These are phyloP conservation scores for Collybiopsis luxurians DNA, from an alignment of 768 basidiomycete genomes.

Conservation along the genomic window DNA sequence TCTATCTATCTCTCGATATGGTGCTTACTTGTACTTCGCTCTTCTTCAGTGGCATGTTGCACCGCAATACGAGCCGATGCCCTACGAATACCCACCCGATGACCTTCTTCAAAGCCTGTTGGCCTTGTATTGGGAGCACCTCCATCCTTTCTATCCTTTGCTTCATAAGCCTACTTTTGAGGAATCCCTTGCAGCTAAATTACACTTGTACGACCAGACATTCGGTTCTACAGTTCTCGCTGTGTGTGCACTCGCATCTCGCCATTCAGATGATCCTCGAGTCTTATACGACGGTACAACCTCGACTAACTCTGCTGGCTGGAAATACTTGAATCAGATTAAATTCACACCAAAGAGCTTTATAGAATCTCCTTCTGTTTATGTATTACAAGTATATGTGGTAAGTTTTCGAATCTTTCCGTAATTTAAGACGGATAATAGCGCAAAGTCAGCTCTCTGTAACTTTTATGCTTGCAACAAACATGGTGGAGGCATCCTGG, in stretches of 20 bases:
- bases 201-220: background rate
- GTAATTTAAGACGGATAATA: too few relatives aligned
- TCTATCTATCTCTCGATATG: background rate
- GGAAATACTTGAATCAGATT: slow-evolving; percentile 35
- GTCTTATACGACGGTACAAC: slow-evolving; percentile 20
- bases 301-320: slow-evolving; percentile 19
- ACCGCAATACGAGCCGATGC: background rate
- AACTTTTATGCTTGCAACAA: too few relatives aligned
- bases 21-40: background rate
- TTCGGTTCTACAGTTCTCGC: slow-evolving; percentile 46
- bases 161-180: slow-evolving; percentile 52
- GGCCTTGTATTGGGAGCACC: too few relatives aligned
- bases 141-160: too few relatives aligned
- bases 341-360: slow-evolving; percentile 31
- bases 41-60: background rate
- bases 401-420: too few relatives aligned
- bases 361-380: slow-evolving; percentile 27
- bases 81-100: slow-evolving; percentile 27
- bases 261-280: slow-evolving; percentile 43
- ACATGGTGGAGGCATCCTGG: too few relatives aligned
- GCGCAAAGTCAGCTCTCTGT: too few relatives aligned
- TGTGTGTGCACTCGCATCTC: slow-evolving; percentile 53
- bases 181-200: slow-evolving; percentile 19
- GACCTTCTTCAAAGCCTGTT: too few relatives aligned
- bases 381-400: slow-evolving; percentile 35